phyloP scores from a whole-genome alignment of 805 yeast species.

The Barnettozyma populi region DNA sequence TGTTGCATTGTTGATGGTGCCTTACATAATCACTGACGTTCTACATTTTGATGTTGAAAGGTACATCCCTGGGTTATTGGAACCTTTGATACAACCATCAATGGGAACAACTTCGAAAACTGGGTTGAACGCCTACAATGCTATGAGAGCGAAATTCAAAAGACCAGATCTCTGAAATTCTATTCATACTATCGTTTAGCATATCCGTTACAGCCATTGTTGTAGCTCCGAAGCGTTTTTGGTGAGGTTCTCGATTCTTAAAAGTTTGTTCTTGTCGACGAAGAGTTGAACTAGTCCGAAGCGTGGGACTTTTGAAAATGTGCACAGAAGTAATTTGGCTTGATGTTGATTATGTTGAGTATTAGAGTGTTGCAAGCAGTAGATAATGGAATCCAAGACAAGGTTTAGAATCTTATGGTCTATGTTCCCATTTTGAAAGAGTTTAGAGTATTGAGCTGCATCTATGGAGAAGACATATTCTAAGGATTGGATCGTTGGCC shows the following conservation, averaged over 20 bases:
- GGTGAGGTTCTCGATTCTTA: background rate
- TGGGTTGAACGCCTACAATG: slow-evolving; percentile 18
- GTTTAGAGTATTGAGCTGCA: slow-evolving; percentile 20
- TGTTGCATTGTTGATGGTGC: slow-evolving; percentile 33
- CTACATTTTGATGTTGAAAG: slow-evolving; percentile 35
- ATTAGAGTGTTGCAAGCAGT: background rate
- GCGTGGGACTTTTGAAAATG: slow-evolving; percentile 18
- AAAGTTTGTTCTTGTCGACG: slow-evolving; percentile 11
- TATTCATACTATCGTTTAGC: background rate
- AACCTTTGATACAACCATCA: slow-evolving; percentile 40
- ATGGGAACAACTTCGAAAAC: slow-evolving; percentile 17
- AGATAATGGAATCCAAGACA: slow-evolving; percentile 36
- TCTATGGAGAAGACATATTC: slow-evolving; percentile 31
- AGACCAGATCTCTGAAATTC: slow-evolving; percentile 1
- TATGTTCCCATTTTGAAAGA: slow-evolving; percentile 40
- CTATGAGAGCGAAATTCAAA: slow-evolving; percentile 8
- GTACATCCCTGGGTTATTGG: slow-evolving; percentile 34
- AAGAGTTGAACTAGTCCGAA: slow-evolving; percentile 19
- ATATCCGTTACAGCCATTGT: background rate
- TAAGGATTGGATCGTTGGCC: slow-evolving; percentile 29
- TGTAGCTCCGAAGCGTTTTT: background rate
- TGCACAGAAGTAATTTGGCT: slow-evolving; percentile 7
- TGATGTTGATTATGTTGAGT: background rate
- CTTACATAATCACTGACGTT: slow-evolving; percentile 31
- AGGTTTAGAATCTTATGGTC: slow-evolving; percentile 45